Evolutionary conservation across 352 stramenopile genomes (phyloP).

Genomic region (Pythium myriotylum): DNA sequence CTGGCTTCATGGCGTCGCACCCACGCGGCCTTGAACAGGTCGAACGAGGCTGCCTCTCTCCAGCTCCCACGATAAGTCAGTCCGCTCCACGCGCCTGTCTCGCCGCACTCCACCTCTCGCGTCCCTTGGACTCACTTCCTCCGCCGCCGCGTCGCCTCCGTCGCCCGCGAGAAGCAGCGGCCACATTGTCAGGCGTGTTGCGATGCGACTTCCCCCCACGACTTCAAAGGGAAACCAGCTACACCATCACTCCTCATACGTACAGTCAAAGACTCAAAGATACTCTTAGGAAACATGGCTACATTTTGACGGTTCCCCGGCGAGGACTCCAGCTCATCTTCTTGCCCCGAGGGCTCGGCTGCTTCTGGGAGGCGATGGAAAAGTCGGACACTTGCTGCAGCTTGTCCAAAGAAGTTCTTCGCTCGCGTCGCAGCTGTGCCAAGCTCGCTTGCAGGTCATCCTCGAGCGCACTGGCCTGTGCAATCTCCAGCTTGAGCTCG

Average conservation of each 20-base stretch:
- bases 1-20: background rate
- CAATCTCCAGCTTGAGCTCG: slow-evolving; percentile 65
- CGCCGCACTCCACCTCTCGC: background rate
- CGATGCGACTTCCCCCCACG: background rate
- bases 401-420: slow-evolving; percentile 49
- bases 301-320: slow-evolving; percentile 9
- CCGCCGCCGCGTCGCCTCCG: background rate
- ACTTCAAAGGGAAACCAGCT: slow-evolving; percentile 21
- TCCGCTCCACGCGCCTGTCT: background rate
- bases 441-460: slow-evolving; percentile 64
- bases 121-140: background rate
- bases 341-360: slow-evolving; percentile 20
- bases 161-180: slow-evolving; percentile 10
- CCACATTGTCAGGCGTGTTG: too few species aligned
- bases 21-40: slow-evolving; percentile 5
- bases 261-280: slow-evolving; percentile 16
- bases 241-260: slow-evolving; percentile 22
- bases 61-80: background rate
- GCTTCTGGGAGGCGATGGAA: slow-evolving; percentile 26
- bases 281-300: slow-evolving; percentile 1
- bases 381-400: slow-evolving; percentile 65
- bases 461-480: slow-evolving; percentile 58
- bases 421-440: slow-evolving; percentile 48
- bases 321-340: slow-evolving; percentile 15
- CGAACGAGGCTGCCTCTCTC: slow-evolving; percentile 8